Evolutionary conservation across 768 basidiomycete genomes (phyloP), one percentile per base, ranked within the genome.

Genomic region (Suillus tomentosus): DNA sequence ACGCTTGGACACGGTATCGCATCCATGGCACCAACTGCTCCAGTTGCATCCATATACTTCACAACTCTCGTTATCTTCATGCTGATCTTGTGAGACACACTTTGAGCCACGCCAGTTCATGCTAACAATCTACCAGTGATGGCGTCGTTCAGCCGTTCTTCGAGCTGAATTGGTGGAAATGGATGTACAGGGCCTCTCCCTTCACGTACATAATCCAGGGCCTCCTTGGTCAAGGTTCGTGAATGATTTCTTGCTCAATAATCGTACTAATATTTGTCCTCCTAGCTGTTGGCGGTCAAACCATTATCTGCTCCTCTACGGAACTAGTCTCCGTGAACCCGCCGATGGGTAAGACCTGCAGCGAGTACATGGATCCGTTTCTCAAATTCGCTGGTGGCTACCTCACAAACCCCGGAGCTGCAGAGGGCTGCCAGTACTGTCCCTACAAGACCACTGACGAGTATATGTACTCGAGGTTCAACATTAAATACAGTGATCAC

Each of bases 121-220:
- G 19, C 53, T 54, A 54, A 54, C 11, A 19, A 36, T 36, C 3
- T 19, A 54, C 34, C 34, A 54, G 53, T 70, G 81, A 89, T 66
- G 89, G 88, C 64, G 86, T 90, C 45, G 71, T 91, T 5, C 89
- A 91, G 68, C 89, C 89, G 10, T 87, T 78, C 70, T 67, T 79
- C 7, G 78, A 80, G n/a, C 82, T 91, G 2, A 84, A 84, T 11
- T 88, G 87, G 84, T 91, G 89, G 89, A 70, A 74, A 62, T 91
- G 89, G 88, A 88, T 90, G 88, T 90, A 82, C 65, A 78, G 71
- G 63, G 9, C 81, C 39, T 85, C 84, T 5, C 84, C 85, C 0
- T 85, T 78, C 70, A 83, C 82, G 2, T 87, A 88, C 67, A 74
- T 87, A 31, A 79, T 88, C 63, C 84, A 86, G 57, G 80, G 76